Base-by-base conservation (phyloP, 2,329 filamentous ascomycete genomes). In the Pezicula neosporulosa region DNA sequence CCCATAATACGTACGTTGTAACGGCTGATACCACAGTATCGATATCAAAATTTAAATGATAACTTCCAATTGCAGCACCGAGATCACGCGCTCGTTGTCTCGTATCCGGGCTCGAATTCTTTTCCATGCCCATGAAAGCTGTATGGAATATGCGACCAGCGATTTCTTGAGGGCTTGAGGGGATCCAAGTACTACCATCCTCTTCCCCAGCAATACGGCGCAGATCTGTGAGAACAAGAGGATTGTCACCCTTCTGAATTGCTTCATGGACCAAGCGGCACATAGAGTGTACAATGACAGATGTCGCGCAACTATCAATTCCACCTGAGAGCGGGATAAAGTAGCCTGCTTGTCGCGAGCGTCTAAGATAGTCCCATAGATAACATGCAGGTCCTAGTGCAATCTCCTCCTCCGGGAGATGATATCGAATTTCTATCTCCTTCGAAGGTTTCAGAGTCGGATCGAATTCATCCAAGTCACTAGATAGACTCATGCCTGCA, bases 1-100 rank as follows among this genome's bases (percentile, higher is more conserved):
- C n/a, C n/a, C n/a, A n/a, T n/a, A n/a, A n/a, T n/a, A n/a, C n/a
- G n/a, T n/a, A n/a, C n/a, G 75, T 76, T 58, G 79, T 82, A 47
- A 84, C 72, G 0, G 85, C 79, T 18, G 78, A 72, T 54, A 84
- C 82, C 8, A 85, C 77, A 2, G 77, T 75, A 63, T 93, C 89
- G 51, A 93, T 90, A 61, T 90, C 82, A 42, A 90, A 72, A 62
- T 92, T 80, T 4, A 81, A 75, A 63, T 94, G 90, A 61, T 90
- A 85, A 15, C 80, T 75, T 3, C 88, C 89, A 48, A 93, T 90
- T 4, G 72, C 75, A 4, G 72, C 62, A 4, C 77, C 66, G 0
- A 93, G 75, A 0, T 78, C 74, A 61, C 80, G 79, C 1, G 89
- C 86, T 27, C 89, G 75, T 44, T 77, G 73, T 9, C 88, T 46